Evolutionary conservation across 768 basidiomycete genomes (phyloP).

Genomic region (Russula griseocarnosa): DNA sequence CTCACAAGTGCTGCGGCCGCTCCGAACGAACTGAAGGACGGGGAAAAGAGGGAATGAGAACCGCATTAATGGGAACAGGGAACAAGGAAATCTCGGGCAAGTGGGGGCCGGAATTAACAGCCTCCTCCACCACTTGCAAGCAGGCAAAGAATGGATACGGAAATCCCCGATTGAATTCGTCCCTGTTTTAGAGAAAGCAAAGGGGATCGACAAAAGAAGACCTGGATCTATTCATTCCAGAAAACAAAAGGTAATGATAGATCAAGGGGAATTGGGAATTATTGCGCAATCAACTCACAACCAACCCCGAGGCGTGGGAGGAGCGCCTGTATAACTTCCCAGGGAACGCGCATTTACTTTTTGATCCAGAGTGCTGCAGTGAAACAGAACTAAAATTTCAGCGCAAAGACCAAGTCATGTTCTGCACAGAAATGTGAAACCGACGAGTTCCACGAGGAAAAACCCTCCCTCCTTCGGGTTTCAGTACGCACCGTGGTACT

Average conservation of each 20-base stretch:
- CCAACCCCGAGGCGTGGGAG: conserved; percentile 4
- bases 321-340: conserved; percentile 11
- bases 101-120: background rate
- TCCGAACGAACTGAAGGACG: background rate
- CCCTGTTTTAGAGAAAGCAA: background rate
- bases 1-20: background rate
- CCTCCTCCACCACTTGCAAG: background rate
- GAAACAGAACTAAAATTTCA: background rate
- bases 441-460: background rate
- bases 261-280: conserved; percentile 1
- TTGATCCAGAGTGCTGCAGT: background rate
- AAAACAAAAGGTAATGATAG: background rate
- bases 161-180: background rate
- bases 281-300: background rate
- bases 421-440: conserved; percentile 1
- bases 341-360: conserved; percentile 8
- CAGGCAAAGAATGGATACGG: background rate
- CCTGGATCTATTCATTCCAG: conserved; percentile 1
- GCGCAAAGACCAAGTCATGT: background rate
- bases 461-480: background rate
- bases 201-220: background rate
- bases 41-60: background rate
- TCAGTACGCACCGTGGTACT: background rate
- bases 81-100: background rate
- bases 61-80: background rate